These are phyloP conservation scores for Scenedesmus sp. DNA, from an alignment of 163 green algal genomes.

Conservation along the genomic window DNA sequence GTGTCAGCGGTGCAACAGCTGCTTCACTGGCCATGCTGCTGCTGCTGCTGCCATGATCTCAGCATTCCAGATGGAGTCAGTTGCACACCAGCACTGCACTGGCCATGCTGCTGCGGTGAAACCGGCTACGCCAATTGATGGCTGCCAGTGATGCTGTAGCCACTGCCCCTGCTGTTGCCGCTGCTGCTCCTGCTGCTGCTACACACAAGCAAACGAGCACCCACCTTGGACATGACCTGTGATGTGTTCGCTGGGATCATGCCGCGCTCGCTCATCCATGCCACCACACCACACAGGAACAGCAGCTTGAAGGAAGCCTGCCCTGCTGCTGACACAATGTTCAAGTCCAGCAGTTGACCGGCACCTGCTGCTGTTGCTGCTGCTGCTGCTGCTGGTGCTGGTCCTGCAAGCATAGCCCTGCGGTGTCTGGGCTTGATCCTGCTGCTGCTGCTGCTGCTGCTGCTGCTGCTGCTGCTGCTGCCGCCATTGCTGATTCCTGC, in stretches of 20 bases:
- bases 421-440: neutral
- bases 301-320: constrained; percentile 47
- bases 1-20: neutral
- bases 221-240: constrained; percentile 50
- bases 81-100: neutral
- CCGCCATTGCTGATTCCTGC: neutral
- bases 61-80: neutral
- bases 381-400: constrained; percentile 1
- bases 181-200: neutral
- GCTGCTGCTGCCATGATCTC: neutral
- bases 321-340: constrained; percentile 13
- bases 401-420: neutral
- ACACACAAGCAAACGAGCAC: neutral
- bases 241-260: constrained; percentile 28
- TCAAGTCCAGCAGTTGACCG: neutral
- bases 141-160: neutral
- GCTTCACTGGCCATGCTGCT: neutral
- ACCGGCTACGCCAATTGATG: neutral
- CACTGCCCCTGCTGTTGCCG: neutral
- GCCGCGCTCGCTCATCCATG: constrained; percentile 16
- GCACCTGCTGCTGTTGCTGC: neutral
- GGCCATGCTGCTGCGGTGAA: neutral
- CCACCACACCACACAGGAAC: constrained; percentile 47
- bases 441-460: neutral
- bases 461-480: constrained; percentile 2